Evolutionary conservation across 2,329 filamentous ascomycete genomes (phyloP), one percentile per base, ranked within the genome.

Genomic region (Xylaria arbuscula): DNA sequence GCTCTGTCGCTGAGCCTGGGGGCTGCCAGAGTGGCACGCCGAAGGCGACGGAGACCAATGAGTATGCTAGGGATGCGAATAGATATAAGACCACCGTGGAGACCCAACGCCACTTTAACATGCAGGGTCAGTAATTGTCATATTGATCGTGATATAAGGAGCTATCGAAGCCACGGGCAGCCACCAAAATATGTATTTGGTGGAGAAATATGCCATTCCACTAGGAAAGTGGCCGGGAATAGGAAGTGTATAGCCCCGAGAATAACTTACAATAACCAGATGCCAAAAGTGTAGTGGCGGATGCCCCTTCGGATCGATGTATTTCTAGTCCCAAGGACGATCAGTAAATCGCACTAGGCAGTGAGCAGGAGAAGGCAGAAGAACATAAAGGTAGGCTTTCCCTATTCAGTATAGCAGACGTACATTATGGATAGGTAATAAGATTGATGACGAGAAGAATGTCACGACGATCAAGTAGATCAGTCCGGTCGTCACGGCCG

Each of bases 391-490:
- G 1, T 11, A 5, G 19, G 7, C 19, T n/a, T 6, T 28, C n/a
- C 24, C 1, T 10, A 7, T 11, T 2, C 42, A 28, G 15, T 24
- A 34, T 45, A 19, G 17, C 19, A 19, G 22, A 57, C 75, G 62
- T 69, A 79, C 84, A 72, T 83, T 84, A 76, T 91, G 88, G 15
- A 90, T 86, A 0, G 89, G 89, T 53, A 91, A 80, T 73, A 90
- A 88, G 79, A 91, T 91, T 0, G 85, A 82, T 76, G 89, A 90
- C 34, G 84, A 88, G 80, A 91, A 90, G 80, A 91, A 91, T 0
- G 88, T 87, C 48, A 91, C 82, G 73, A 91, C 90, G 73, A 91
- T 90, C 1, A 90, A 80, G 74, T 91, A 91, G 72, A 91, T 90
- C 34, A 91, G 78, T 0, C 88, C 88, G 62, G 91, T 89, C 1